phyloP scores from a whole-genome alignment of 225 moss, liverwort and hornwort species.

The Ulota crispa region DNA sequence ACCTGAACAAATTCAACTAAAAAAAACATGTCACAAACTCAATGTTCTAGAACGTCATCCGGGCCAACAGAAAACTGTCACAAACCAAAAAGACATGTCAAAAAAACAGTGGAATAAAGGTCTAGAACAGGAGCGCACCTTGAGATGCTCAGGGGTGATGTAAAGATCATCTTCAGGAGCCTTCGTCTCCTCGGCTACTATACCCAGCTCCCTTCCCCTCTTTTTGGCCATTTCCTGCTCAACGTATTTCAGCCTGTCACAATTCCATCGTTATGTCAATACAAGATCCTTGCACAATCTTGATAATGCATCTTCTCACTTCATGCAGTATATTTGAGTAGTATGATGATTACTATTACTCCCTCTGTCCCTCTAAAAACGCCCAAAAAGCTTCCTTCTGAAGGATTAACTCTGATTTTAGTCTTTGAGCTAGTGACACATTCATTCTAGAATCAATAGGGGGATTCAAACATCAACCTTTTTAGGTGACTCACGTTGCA shows the following conservation, averaged over 20 bases:
- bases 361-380: too few species aligned
- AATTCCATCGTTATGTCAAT: constrained; percentile 23
- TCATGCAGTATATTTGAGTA: background rate
- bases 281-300: background rate
- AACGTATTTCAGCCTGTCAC: constrained; percentile 81
- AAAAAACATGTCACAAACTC: background rate
- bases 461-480: too few species aligned
- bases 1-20: constrained; percentile 50
- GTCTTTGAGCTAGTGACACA: too few species aligned
- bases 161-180: constrained; percentile 92
- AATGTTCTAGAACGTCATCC: background rate
- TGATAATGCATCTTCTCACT: background rate
- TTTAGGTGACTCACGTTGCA: too few species aligned
- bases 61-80: background rate
- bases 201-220: constrained; percentile 73
- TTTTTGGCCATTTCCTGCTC: constrained; percentile 90
- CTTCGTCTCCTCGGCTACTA: constrained; percentile 68
- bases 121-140: constrained; percentile 47
- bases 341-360: background rate
- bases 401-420: too few species aligned
- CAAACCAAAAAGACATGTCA: background rate
- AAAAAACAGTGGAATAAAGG: background rate
- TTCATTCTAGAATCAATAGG: too few species aligned
- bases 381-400: too few species aligned
- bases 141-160: constrained; percentile 88